Base-by-base conservation (phyloP, 306 rosid genomes). In the Begonia peltatifolia region DNA sequence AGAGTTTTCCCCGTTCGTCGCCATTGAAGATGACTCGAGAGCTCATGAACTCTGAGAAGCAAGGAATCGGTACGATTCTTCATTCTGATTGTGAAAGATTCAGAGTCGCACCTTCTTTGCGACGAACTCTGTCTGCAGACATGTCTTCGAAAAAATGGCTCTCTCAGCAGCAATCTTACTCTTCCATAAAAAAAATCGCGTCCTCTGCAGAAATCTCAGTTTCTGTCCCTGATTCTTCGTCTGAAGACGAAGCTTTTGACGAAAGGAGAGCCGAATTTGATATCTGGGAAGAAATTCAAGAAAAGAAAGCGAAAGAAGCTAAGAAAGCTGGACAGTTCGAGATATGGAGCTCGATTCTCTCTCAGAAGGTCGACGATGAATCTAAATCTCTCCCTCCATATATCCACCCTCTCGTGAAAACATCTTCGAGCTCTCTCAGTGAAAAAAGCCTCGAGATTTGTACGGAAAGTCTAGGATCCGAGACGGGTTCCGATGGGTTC, bases 381-480 rank as follows among this genome's bases (percentile, higher is more conserved):
- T 23, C 47, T 48, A 77, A 79, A 43, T 55, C 72, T 0, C 67
- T 64, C 22, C 71, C 76, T 6, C 92, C 92, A 25, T 90, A 90
- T 59, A 58, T 86, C 70, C 95, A 83, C 54, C 95, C 99, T 59
- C 92, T 83, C 20, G 81, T 67, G 50, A 81, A 81, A 55, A 78
- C 76, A 64, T 63, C 89, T 0, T 48, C 69, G 13, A 83, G 76
- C 66, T 62, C 71, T 49, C 49, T 90, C 53, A 79, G 55, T 54
- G 74, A 67, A 14, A 81, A 73, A 47, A 86, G 99, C 58, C 95
- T 90, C 12, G 42, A 75, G 50, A 71, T 90, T 16, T 90, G 99
- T 62, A 90, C 99, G 0, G 99, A 90, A 59, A 73, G 76, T 43
- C 99, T 90, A 9, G 99, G 99, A 12, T 86, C 95, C 14, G 99